Percentiles rank a stretch among this genome's conserved stretches.
These are phyloP conservation scores for Metschnikowia drakensbergensis DNA, from an alignment of 805 yeast species.

Conservation along the genomic window DNA sequence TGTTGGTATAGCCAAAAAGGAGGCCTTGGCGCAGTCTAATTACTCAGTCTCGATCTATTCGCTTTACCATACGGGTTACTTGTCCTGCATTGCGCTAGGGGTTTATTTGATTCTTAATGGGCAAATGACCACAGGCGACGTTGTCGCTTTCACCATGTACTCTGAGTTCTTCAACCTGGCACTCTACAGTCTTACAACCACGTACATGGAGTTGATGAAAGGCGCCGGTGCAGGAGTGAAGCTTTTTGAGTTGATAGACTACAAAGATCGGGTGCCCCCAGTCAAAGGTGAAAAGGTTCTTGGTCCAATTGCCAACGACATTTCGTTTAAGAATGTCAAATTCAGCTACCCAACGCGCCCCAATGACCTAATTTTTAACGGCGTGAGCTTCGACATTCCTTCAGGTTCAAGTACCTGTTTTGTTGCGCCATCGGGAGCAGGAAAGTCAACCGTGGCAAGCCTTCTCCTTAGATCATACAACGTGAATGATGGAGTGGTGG, in stretches of 20 bases:
- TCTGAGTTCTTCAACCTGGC: constrained; percentile 43
- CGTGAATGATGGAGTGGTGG: constrained; percentile 44
- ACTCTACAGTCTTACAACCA: constrained; percentile 41
- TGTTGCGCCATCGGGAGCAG: constrained; percentile 60
- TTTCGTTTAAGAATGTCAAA: constrained; percentile 37
- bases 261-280: constrained; percentile 33
- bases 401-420: constrained; percentile 38
- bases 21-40: constrained; percentile 44
- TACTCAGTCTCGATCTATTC: constrained; percentile 41
- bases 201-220: constrained; percentile 45
- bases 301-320: constrained; percentile 23
- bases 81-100: constrained; percentile 41
- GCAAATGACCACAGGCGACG: constrained; percentile 46
- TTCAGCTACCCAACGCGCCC: constrained; percentile 43
- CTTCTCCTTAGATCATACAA: constrained; percentile 51
- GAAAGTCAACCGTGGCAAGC: constrained; percentile 57
- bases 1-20: constrained; percentile 39
- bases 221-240: constrained; percentile 46
- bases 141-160: constrained; percentile 45
- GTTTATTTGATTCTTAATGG: constrained; percentile 40
- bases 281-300: constrained; percentile 31
- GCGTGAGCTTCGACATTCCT: constrained; percentile 34
- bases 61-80: constrained; percentile 41
- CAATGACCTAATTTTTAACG: constrained; percentile 33
- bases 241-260: constrained; percentile 40